Percentiles rank a stretch among this genome's conserved stretches.
Evolutionary conservation across 352 stramenopile species (phyloP).

Genomic region (Aphanomyces euteiches): DNA sequence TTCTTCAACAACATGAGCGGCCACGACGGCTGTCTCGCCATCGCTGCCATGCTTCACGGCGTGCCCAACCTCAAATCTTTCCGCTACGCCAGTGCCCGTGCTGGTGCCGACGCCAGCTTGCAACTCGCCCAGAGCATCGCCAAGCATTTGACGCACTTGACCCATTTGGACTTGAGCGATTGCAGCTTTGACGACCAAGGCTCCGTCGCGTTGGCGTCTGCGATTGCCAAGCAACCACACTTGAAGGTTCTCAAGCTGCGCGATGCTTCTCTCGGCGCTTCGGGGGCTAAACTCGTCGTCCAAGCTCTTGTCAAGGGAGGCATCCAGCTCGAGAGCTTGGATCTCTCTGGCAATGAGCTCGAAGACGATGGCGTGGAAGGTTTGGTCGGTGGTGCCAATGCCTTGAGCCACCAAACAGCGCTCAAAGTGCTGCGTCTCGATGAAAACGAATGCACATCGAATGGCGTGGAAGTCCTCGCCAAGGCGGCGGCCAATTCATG

Average conservation of each 20-base stretch:
- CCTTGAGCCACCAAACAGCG: constrained; percentile 43
- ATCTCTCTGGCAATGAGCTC: constrained; percentile 89
- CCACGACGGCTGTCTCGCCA: constrained; percentile 55
- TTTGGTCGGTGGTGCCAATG: background rate
- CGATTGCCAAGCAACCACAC: constrained; percentile 56
- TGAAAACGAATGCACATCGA: constrained; percentile 78
- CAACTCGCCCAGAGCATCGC: constrained; percentile 48
- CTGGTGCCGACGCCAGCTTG: constrained; percentile 50
- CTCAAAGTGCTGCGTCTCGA: constrained; percentile 67
- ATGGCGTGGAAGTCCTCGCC: constrained; percentile 36
- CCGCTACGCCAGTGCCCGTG: constrained; percentile 64
- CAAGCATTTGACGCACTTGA: constrained; percentile 47
- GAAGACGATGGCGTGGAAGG: constrained; percentile 47
- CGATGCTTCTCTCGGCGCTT: constrained; percentile 81
- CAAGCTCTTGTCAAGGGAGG: constrained; percentile 55
- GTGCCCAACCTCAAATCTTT: constrained; percentile 52
- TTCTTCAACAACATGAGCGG: constrained; percentile 88
- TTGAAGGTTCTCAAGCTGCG: constrained; percentile 84
- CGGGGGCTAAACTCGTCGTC: constrained; percentile 68
- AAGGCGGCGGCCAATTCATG: constrained; percentile 32
- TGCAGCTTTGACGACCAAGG: constrained; percentile 87
- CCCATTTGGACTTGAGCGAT: constrained; percentile 89
- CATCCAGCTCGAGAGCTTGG: constrained; percentile 70
- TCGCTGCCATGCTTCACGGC: constrained; percentile 52
- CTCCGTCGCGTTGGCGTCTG: constrained; percentile 57